Base-by-base conservation (phyloP, 257 asterid species). In the Plectranthus barbatus region DNA sequence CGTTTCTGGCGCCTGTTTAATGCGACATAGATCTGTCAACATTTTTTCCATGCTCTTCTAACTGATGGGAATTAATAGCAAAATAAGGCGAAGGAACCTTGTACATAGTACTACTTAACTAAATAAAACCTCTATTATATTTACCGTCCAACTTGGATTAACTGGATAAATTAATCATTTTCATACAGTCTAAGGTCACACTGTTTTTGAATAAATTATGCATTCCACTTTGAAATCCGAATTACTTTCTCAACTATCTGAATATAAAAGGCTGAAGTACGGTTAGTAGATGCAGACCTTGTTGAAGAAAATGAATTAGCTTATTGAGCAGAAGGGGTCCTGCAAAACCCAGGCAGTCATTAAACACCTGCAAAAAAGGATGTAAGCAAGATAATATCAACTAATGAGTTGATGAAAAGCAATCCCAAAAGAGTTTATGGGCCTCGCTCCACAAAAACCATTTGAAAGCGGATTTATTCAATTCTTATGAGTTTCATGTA, bases 311-410 rank as follows among this genome's bases (percentile, higher is more conserved):
- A 63, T 70, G 95, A 63, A 92, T 92, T 73, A 92, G 81, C 82
- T 76, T 85, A 77, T 92, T 92, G 52, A 92, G 97, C 73, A 92
- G 89, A 64, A 92, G 62, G 4, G 99, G 99, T 60, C 99, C 96
- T 26, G 86, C 90, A 77, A 92, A 92, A 62, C 97, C 82, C 41
- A 92, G 78, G 79, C 97, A 85, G 78, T 92, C 97, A 72, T 92
- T 92, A 53, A 89, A 51, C 68, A 89, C 97, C 99, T 92, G 84
- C 90, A 77, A 69, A 45, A 72, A 72, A 68, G 56, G 33, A 45
- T 59, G 59, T 3, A 57, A 48, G 63, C 55, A 71, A 61, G 20
- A 45, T 44, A 48, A 36, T 46, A 40, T 51, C 36, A 59, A 5
- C 19, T 58, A 41, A 56, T 18, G 36, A 53, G 36, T 31, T 8